Evolutionary conservation across 2,329 filamentous ascomycete genomes (phyloP).

Genomic region (Colletotrichum destructivum): DNA sequence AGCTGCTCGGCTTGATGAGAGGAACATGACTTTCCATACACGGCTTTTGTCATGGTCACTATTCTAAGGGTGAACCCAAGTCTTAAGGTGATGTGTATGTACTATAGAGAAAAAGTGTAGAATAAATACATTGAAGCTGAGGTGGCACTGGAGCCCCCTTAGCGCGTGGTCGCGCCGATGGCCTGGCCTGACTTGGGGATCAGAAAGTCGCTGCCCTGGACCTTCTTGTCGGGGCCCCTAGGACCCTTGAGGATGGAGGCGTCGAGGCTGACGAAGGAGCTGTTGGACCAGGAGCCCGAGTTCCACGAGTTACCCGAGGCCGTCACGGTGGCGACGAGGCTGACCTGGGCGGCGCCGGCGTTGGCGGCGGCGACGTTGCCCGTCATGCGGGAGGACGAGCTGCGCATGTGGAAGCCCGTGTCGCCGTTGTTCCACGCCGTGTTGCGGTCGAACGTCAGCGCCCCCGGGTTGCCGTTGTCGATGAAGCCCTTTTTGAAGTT

Average conservation of each 20-base stretch:
- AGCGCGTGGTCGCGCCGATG: conserved; percentile 55
- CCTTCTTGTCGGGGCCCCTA: conserved; percentile 53
- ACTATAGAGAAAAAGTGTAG: not conserved
- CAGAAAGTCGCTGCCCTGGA: conserved; percentile 58
- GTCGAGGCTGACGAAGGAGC: conserved; percentile 56
- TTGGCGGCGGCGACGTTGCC: conserved; percentile 59
- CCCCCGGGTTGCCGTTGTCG: conserved; percentile 61
- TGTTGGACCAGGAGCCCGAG: conserved; percentile 55
- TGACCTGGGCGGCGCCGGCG: conserved; percentile 44
- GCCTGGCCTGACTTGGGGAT: conserved; percentile 53
- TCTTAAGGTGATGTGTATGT: not conserved
- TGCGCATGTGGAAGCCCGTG: conserved; percentile 57
- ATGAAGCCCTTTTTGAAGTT: conserved; percentile 62
- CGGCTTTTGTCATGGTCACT: not conserved
- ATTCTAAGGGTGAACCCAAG: not conserved
- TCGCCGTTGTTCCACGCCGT: conserved; percentile 63
- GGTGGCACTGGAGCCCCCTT: not conserved
- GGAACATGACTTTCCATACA: not conserved
- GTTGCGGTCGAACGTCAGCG: conserved; percentile 57
- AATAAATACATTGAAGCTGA: not conserved
- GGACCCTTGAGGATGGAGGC: conserved; percentile 53
- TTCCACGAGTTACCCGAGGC: conserved; percentile 60
- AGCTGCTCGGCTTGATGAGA: too few relatives aligned
- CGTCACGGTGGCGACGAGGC: conserved; percentile 45
- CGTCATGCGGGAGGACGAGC: conserved; percentile 53